Conservation (phyloP, 2,329 filamentous ascomycete genomes). For the Gnomoniopsis sp. region DNA sequence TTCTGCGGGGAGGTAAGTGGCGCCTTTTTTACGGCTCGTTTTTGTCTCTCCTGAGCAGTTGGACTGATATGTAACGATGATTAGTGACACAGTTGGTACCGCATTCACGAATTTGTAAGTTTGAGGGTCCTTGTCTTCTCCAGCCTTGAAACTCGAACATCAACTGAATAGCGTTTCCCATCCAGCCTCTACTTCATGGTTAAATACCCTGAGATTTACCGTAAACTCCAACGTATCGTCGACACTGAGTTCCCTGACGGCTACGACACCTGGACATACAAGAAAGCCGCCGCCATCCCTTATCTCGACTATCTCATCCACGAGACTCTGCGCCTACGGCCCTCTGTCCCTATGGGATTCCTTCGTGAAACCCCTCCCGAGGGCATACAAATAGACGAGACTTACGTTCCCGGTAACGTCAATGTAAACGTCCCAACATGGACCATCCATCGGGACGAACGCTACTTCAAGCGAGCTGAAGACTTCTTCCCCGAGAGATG, state of each 20-base stretch:
- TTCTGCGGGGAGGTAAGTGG: conserved; percentile 40
- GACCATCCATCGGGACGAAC: conserved; percentile 15
- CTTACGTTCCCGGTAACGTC: neutral
- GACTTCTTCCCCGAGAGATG: conserved; percentile 18
- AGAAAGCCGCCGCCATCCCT: conserved; percentile 24
- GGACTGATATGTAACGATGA: too few relatives aligned
- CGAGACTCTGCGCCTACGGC: conserved; percentile 39
- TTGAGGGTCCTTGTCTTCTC: neutral
- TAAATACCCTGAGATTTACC: conserved; percentile 11
- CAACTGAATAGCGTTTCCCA: conserved; percentile 25
- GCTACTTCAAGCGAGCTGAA: conserved; percentile 8
- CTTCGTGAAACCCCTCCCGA: conserved; percentile 33
- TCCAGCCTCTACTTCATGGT: conserved; percentile 35
- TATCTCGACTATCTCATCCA: conserved; percentile 38
- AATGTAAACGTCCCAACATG: neutral
- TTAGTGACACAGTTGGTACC: too few relatives aligned
- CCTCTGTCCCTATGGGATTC: conserved; percentile 33
- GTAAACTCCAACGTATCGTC: conserved; percentile 13
- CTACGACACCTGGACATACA: conserved; percentile 27
- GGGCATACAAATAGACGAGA: conserved; percentile 21
- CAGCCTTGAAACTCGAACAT: neutral
- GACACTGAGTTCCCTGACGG: conserved; percentile 28
- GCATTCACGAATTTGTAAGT: conserved; percentile 28
- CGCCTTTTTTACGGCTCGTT: too few relatives aligned
- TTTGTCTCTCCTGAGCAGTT: too few relatives aligned